These are phyloP conservation scores for Triticum monococcum DNA, from an alignment of 176 grass and related monocot genomes.

Conservation along the genomic window DNA sequence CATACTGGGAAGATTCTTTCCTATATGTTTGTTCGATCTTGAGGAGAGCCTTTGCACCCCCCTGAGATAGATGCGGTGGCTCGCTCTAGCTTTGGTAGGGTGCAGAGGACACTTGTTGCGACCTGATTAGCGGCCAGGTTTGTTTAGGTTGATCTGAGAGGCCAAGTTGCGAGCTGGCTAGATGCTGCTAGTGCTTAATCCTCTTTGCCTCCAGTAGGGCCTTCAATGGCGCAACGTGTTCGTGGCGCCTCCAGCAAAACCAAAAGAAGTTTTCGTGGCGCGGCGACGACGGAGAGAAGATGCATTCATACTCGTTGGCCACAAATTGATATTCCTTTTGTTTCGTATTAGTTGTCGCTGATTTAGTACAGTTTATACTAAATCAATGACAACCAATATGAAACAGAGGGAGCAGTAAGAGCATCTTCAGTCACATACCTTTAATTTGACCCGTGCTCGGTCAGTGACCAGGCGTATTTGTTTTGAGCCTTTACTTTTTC, in stretches of 20 bases:
- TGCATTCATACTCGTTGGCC: conserved; percentile 23
- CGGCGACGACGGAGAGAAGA: not conserved
- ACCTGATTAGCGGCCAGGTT: not conserved
- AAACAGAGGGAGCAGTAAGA: too few relatives aligned
- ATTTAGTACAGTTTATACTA: too few relatives aligned
- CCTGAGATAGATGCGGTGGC: not conserved
- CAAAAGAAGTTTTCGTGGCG: not conserved
- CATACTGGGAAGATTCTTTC: conserved; percentile 41
- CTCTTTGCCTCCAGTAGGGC: conserved; percentile 31
- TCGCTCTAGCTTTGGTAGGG: not conserved
- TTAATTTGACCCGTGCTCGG: too few relatives aligned
- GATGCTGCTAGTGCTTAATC: conserved; percentile 38
- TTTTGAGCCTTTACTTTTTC: too few relatives aligned
- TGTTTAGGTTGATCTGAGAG: not conserved
- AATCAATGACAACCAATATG: too few relatives aligned
- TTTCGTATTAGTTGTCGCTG: too few relatives aligned
- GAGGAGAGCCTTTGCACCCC: not conserved
- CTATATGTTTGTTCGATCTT: conserved; percentile 10
- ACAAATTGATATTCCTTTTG: not conserved
- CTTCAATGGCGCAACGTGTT: not conserved
- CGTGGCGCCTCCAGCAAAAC: too few relatives aligned
- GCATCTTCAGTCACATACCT: too few relatives aligned
- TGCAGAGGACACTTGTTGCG: not conserved
- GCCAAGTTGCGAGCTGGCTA: not conserved
- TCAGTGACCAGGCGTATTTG: too few relatives aligned